Evolutionary conservation across 1,284 basidiomycete species (phyloP), one percentile per base, ranked within the genome.

Genomic region (Tylopilus orsonianus): DNA sequence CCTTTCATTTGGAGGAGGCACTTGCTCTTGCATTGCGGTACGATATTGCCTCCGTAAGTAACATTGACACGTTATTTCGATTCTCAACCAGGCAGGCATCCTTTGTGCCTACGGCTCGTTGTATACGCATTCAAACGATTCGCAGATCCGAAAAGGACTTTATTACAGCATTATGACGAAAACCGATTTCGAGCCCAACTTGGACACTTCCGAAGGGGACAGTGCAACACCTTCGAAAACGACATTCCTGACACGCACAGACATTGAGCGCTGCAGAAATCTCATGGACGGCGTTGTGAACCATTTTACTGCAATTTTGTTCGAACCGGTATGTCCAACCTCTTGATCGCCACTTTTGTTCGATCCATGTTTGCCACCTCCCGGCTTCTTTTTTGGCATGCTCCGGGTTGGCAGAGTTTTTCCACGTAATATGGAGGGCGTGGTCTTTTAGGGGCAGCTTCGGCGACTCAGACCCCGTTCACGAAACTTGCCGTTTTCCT

Each of bases 241-340:
- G 36, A 35, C 12, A 53, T 6, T 45, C 36, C 51, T 70, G 36
- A 48, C 55, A 10, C 50, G 53, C 9, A 50, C 56, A 27, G 64
- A 64, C 34, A 29, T 61, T 6, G 54, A 56, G 38, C 67, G 67
- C 22, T 80, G 77, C 53, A 64, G 62, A 50, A 57, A 58, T 13
- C 68, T 83, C 30, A 77, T 81, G 73, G 64, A 66, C 6, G 60
- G 62, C 19, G 60, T 87, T 50, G 78, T 88, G 49, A 73, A 72
- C 2, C 74, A 85, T 60, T 87, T 87, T 61, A 84, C 85, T 0
- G 83, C 87, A 1, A 71, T 81, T 36, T 68, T 89, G 2, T 88
- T 88, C 64, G 87, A 87, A 4, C 78, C 83, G 34, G 76, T 65
- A 33, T 32, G 65, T 67, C 38, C 8, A 27, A 30, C 14, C 5